Base-by-base conservation (phyloP, 129 eudicot species). In the Lactuca saligna region DNA sequence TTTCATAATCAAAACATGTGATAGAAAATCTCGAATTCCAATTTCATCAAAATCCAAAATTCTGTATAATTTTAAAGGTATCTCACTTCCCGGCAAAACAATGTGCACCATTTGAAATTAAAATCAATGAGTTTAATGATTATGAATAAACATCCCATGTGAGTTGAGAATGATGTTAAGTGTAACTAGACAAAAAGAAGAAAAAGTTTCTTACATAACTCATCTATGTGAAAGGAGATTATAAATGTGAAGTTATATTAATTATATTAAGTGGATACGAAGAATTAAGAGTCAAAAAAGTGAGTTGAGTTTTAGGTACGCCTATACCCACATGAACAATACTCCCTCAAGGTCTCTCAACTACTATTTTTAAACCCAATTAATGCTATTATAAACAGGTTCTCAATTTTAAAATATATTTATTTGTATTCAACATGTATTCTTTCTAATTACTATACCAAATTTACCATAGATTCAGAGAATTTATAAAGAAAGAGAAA, bases 11-110 rank as follows among this genome's bases (percentile, higher is more conserved):
- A 25, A 25, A 25, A 25, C 29, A 25, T 25, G 6, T 35, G 2
- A 35, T 0, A 35, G 6, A 6, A 6, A 35, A 35, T 35, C 38
- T 35, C 38, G 5, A 35, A 35, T 35, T 6, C 38, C 38, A 39
- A 7, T 39, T 39, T 39, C 44, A 39, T 39, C 44, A 42, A 42
- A 42, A 51, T 8, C 11, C 15, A 32, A 4, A 4, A 6, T 49
- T 10, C 8, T 20, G 44, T 46, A 57, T 70, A 66, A 42, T 57
- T 41, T 57, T 59, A 46, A 41, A 70, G 14, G 48, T 58, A 70
- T 70, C 67, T 46, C 59, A 70, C 31, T 57, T 41, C 7, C 67
- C 61, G 75, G 48, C 59, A 59, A 33, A 31, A 61, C 67, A 59
- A 70, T 44, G 65, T 70, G 75, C 57, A 58, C 12, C 37, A 69